Conservation (phyloP, 371 early-diverging fungal species). For the Blakeslea trispora region DNA sequence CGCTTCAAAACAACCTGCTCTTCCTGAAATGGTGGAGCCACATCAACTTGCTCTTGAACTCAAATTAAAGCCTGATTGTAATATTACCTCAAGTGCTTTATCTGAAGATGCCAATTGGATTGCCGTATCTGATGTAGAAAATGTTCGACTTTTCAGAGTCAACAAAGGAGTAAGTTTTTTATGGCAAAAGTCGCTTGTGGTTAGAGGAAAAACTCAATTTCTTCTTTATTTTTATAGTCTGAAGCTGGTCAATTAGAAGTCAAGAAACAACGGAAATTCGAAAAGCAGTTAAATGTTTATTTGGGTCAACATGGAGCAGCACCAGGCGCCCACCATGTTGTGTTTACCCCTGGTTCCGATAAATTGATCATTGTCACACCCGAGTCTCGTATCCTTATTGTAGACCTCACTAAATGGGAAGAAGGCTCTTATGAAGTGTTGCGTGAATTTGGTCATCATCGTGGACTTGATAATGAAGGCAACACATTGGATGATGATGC, state of each 20-base stretch:
- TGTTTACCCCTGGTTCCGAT: conserved; percentile 74
- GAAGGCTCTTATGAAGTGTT: conserved; percentile 54
- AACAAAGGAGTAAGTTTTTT: conserved; percentile 45
- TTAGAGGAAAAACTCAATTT: too few relatives aligned
- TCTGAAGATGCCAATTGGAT: conserved; percentile 87
- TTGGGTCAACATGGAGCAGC: conserved; percentile 33
- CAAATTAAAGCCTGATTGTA: conserved; percentile 60
- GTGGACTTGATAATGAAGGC: conserved; percentile 59
- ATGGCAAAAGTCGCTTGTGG: too few relatives aligned
- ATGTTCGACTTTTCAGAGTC: conserved; percentile 72
- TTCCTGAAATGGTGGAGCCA: conserved; percentile 58
- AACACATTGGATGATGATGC: conserved; percentile 45
- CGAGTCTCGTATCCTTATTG: conserved; percentile 64
- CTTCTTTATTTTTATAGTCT: conserved; percentile 18
- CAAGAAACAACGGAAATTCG: conserved; percentile 55
- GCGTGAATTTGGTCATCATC: conserved; percentile 64
- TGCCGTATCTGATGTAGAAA: conserved; percentile 79
- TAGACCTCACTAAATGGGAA: conserved; percentile 63
- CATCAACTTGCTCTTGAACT: conserved; percentile 66
- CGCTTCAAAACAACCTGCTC: conserved; percentile 22
- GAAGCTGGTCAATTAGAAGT: conserved; percentile 50
- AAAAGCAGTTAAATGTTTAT: conserved; percentile 37
- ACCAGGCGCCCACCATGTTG: conserved; percentile 60
- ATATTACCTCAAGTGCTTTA: conserved; percentile 73
- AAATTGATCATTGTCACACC: conserved; percentile 64